These are phyloP conservation scores for Dendrobium chrysotoxum DNA, from an alignment of 106 monocot species.

Conservation along the genomic window DNA sequence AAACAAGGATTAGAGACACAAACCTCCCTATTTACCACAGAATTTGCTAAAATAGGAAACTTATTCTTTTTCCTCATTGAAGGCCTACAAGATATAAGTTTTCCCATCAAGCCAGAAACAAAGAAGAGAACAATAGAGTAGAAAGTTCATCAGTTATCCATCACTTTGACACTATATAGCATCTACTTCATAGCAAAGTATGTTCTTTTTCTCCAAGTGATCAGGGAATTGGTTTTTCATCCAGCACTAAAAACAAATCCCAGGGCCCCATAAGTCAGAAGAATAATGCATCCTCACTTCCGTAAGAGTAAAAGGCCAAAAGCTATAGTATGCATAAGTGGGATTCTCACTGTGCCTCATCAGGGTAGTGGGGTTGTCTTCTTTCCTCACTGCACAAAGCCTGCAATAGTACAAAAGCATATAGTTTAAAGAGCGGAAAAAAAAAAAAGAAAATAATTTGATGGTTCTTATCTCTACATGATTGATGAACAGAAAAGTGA, in stretches of 20 bases:
- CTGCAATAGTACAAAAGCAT: neutral
- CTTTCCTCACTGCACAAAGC: neutral
- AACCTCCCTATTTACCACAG: neutral
- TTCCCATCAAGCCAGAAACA: slow-evolving; percentile 22
- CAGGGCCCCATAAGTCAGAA: slow-evolving; percentile 40
- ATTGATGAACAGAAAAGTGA: slow-evolving; percentile 12
- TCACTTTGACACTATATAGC: slow-evolving; percentile 32
- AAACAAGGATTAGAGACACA: neutral
- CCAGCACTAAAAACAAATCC: slow-evolving; percentile 17
- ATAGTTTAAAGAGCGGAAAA: neutral
- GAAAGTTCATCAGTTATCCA: slow-evolving; percentile 37
- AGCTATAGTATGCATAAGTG: slow-evolving; percentile 20
- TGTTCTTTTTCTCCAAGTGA: slow-evolving; percentile 30
- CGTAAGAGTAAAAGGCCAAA: slow-evolving; percentile 30
- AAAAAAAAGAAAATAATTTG: neutral
- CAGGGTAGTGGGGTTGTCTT: slow-evolving; percentile 18
- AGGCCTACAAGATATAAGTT: slow-evolving; percentile 15
- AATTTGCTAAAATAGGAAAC: slow-evolving; percentile 17
- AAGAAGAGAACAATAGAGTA: slow-evolving; percentile 44
- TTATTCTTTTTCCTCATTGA: slow-evolving; percentile 18
- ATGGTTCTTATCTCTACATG: slow-evolving; percentile 12
- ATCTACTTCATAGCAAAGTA: slow-evolving; percentile 17
- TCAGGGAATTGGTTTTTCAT: slow-evolving; percentile 59
- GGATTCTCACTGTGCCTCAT: slow-evolving; percentile 25
- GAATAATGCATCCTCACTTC: slow-evolving; percentile 20